A percentile compares a stretch with the other conserved stretches of the same genome.
phyloP scores from a whole-genome alignment of 352 stramenopile genomes.

The Pilasporangium apinafurcum region DNA sequence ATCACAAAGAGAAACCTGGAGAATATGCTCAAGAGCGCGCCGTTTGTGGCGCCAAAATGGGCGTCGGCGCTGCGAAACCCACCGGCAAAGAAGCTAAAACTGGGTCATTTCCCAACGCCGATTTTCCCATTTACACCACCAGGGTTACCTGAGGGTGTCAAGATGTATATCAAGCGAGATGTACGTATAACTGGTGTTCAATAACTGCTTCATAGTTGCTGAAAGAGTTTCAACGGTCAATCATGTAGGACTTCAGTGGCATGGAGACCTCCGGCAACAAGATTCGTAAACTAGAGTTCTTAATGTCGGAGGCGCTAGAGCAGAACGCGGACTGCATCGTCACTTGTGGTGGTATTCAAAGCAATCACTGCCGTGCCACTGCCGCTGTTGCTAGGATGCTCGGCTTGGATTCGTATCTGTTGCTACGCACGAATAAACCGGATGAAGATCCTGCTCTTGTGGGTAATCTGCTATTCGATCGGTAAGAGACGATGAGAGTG shows the following conservation, averaged over 20 bases:
- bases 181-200: slow-evolving; percentile 14
- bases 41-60: slow-evolving; percentile 59
- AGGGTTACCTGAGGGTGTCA: slow-evolving; percentile 56
- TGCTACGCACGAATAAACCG: slow-evolving; percentile 80
- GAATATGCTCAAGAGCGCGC: slow-evolving; percentile 54
- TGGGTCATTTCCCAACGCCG: slow-evolving; percentile 79
- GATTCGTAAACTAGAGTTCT: slow-evolving; percentile 94
- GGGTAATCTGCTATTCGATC: slow-evolving; percentile 74
- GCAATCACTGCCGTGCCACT: slow-evolving; percentile 91
- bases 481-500: slow-evolving; percentile 14
- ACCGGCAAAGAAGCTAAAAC: slow-evolving; percentile 35
- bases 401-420: slow-evolving; percentile 87
- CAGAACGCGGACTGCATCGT: slow-evolving; percentile 84
- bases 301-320: slow-evolving; percentile 87
- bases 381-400: slow-evolving; percentile 85
- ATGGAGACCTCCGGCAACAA: slow-evolving; percentile 94
- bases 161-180: slow-evolving; percentile 83
- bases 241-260: slow-evolving; percentile 77
- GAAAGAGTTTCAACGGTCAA: no score
- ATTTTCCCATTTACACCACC: slow-evolving; percentile 73
- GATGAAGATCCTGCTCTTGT: slow-evolving; percentile 63
- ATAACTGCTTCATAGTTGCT: no score
- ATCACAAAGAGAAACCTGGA: no score
- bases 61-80: slow-evolving; percentile 36
- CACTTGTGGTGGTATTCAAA: slow-evolving; percentile 91